Conservation (phyloP, 2,329 filamentous ascomycete species). For the Exophiala aquamarina region DNA sequence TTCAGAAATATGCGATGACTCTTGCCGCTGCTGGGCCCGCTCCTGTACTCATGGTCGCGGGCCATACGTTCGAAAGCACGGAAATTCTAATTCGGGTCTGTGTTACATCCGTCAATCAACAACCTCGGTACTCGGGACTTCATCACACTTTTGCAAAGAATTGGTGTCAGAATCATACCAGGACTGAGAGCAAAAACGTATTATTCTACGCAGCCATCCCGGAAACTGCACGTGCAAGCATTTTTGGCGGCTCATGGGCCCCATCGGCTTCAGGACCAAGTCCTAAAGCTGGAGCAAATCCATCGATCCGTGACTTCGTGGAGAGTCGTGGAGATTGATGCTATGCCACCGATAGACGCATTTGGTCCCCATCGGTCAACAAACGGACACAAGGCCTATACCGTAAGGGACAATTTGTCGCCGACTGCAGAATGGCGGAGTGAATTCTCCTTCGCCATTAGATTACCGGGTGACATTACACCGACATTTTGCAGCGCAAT, state of each 20-base stretch:
- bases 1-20: not conserved
- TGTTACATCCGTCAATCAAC: not conserved
- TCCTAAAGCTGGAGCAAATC: slow-evolving; percentile 2
- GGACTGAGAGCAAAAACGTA: slow-evolving; percentile 5
- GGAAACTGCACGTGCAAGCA: slow-evolving; percentile 1
- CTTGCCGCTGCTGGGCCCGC: not conserved
- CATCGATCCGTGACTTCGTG: slow-evolving; percentile 5
- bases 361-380: not conserved
- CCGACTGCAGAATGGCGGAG: not conserved
- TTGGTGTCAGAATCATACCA: slow-evolving; percentile 1
- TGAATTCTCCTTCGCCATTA: not conserved
- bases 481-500: slow-evolving; percentile 6
- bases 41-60: not conserved
- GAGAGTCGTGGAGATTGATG: not conserved
- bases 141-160: slow-evolving; percentile 1
- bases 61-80: not conserved
- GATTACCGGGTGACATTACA: not conserved
- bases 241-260: slow-evolving; percentile 1
- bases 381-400: not conserved
- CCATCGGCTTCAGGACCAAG: slow-evolving; percentile 5
- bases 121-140: not conserved
- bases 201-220: slow-evolving; percentile 8
- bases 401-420: not conserved
- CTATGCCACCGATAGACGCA: not conserved
- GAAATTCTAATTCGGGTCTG: not conserved